A percentile compares a stretch with the other conserved stretches of the same genome.
phyloP scores from a whole-genome alignment of 352 stramenopile species.

The Phytopythium chamaehyphon region DNA sequence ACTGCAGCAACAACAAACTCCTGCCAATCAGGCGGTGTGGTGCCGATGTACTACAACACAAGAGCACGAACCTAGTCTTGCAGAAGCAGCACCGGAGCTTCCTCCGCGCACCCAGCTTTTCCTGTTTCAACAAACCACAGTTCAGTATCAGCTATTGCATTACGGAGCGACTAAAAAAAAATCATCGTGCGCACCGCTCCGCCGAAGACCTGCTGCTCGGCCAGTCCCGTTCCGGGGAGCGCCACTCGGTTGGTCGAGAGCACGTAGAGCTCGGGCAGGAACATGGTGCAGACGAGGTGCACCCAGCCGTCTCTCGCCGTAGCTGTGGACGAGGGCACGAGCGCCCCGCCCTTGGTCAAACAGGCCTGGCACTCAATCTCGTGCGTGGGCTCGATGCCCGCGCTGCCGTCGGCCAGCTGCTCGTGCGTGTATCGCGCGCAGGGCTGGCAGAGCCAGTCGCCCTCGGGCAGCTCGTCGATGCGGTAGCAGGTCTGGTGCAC shows the following conservation, averaged over 20 bases:
- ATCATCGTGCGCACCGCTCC: slow-evolving; percentile 24
- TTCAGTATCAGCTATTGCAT: not conserved
- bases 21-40: slow-evolving; percentile 6
- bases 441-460: slow-evolving; percentile 73
- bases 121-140: slow-evolving; percentile 17
- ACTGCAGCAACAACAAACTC: slow-evolving; percentile 21
- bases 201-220: slow-evolving; percentile 40
- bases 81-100: slow-evolving; percentile 71
- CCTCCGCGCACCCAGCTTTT: slow-evolving; percentile 47
- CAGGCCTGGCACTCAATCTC: slow-evolving; percentile 56
- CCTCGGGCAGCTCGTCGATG: slow-evolving; percentile 56
- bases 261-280: slow-evolving; percentile 69
- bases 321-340: slow-evolving; percentile 34
- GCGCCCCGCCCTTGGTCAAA: slow-evolving; percentile 42
- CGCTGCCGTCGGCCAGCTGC: slow-evolving; percentile 22
- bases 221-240: not conserved
- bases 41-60: not conserved
- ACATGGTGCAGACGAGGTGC: slow-evolving; percentile 77
- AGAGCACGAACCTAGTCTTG: slow-evolving; percentile 32
- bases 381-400: slow-evolving; percentile 46
- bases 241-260: slow-evolving; percentile 6
- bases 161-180: not conserved
- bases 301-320: slow-evolving; percentile 43
- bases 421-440: slow-evolving; percentile 51
- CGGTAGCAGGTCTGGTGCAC: slow-evolving; percentile 84